These are phyloP conservation scores for Hyaloscypha finlandica DNA, from an alignment of 495 filamentous ascomycete species.

Conservation along the genomic window DNA sequence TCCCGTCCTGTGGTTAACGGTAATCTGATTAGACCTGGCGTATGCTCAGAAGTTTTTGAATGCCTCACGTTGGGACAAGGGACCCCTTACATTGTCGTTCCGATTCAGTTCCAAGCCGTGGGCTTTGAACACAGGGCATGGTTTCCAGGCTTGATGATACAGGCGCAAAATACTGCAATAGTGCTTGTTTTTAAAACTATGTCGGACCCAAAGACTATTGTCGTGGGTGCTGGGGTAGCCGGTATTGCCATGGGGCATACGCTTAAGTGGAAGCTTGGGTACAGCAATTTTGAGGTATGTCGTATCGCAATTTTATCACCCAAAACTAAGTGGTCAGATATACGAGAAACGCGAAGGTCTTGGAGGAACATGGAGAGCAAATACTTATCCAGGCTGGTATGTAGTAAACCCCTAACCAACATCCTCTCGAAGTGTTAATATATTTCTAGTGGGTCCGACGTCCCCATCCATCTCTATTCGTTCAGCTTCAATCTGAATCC, in stretches of 20 bases:
- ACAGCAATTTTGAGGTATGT: conserved; percentile 33
- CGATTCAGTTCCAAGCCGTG: no score
- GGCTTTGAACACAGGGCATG: no score
- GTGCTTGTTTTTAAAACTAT: no score
- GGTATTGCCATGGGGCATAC: conserved; percentile 35
- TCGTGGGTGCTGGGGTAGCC: conserved; percentile 32
- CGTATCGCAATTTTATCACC: not conserved
- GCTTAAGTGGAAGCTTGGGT: conserved; percentile 21
- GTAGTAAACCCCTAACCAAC: not conserved
- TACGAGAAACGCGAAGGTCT: conserved; percentile 34
- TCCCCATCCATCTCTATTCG: conserved; percentile 34
- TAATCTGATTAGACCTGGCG: no score
- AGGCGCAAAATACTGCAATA: no score
- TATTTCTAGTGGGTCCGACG: conserved; percentile 31
- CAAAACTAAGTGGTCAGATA: conserved; percentile 1
- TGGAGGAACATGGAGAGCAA: conserved; percentile 37
- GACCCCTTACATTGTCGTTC: no score
- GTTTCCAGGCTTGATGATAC: no score
- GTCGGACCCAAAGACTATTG: conserved; percentile 9
- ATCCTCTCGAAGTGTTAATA: not conserved
- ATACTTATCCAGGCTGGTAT: conserved; percentile 35
- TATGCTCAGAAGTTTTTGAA: no score
- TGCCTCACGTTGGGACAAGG: no score
- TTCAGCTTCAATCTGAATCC: conserved; percentile 39
- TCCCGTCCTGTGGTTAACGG: no score